Conservation (phyloP, 371 early-diverging fungal species). For the Vavraia culicis region DNA sequence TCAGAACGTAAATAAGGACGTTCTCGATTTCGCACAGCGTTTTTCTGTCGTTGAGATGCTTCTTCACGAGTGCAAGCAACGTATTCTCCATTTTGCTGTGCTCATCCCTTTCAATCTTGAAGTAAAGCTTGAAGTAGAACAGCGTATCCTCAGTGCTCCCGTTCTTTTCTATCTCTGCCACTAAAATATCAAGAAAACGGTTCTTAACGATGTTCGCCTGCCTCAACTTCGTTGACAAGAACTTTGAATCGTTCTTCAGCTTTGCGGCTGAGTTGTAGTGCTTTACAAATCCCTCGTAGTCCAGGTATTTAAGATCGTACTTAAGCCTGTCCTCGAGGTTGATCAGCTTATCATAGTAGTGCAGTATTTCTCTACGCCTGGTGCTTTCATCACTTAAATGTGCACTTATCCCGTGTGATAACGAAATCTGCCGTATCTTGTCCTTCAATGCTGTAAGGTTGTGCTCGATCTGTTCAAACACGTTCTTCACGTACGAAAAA, state of each 20-base stretch:
- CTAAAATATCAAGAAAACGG: conserved; percentile 26
- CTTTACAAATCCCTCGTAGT: conserved; percentile 28
- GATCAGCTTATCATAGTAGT: conserved; percentile 16
- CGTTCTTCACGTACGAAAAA: too few species aligned
- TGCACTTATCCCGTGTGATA: too few species aligned
- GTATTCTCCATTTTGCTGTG: conserved; percentile 35
- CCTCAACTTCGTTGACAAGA: conserved; percentile 3
- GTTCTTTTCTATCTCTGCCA: conserved; percentile 15
- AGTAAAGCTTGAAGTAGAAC: conserved; percentile 35
- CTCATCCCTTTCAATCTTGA: conserved; percentile 17
- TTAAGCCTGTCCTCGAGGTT: conserved; percentile 14
- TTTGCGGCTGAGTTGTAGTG: conserved; percentile 18
- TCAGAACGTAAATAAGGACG: too few species aligned
- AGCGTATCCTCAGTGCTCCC: conserved; percentile 13
- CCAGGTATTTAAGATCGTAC: conserved; percentile 5
- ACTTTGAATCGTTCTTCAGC: conserved; percentile 16
- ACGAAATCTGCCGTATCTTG: background rate
- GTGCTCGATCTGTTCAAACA: conserved; percentile 1
- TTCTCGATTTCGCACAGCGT: too few species aligned
- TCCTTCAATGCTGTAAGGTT: conserved; percentile 13
- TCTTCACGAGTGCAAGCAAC: conserved; percentile 1
- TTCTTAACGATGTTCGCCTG: conserved; percentile 13
- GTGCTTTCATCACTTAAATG: background rate
- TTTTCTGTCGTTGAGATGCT: too few species aligned
- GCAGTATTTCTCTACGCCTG: conserved; percentile 11